These are phyloP conservation scores for Furcasterigmium sp. DNA, from an alignment of 2,329 filamentous ascomycete species.

Conservation along the genomic window DNA sequence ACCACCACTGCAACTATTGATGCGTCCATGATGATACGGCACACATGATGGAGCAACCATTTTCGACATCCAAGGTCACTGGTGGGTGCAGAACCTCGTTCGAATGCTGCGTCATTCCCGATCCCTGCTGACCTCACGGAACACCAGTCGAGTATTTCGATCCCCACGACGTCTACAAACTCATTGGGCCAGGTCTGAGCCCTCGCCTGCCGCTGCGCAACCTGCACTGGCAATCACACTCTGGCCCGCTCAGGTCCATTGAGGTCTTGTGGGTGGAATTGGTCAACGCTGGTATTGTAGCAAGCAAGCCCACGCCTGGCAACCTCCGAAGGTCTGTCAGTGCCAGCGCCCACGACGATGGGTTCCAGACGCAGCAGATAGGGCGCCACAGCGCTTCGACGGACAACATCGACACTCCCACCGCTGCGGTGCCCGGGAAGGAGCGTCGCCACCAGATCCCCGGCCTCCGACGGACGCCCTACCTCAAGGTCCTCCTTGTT, in stretches of 20 bases:
- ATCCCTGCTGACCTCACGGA: too few relatives aligned
- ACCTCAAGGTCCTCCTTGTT: conserved; percentile 84
- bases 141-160: conserved; percentile 87
- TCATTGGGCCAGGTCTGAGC: conserved; percentile 72
- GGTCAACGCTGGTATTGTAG: conserved; percentile 41
- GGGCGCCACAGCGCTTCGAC: conserved; percentile 25
- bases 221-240: conserved; percentile 94
- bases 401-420: conserved; percentile 28
- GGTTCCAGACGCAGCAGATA: conserved; percentile 53
- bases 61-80: conserved; percentile 72
- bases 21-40: conserved; percentile 9
- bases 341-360: conserved; percentile 43
- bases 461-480: conserved; percentile 85
- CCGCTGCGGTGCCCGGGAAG: conserved; percentile 28
- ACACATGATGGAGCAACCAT: conserved; percentile 58
- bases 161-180: conserved; percentile 80
- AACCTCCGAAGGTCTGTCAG: conserved; percentile 23
- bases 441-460: conserved; percentile 89
- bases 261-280: conserved; percentile 88
- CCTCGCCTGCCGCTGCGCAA: conserved; percentile 81
- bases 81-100: too few relatives aligned
- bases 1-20: neutral
- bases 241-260: conserved; percentile 86
- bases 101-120: too few relatives aligned
- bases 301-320: neutral